Evolutionary conservation across 805 yeast genomes (phyloP).

Genomic region (Starmerella etchellsii): DNA sequence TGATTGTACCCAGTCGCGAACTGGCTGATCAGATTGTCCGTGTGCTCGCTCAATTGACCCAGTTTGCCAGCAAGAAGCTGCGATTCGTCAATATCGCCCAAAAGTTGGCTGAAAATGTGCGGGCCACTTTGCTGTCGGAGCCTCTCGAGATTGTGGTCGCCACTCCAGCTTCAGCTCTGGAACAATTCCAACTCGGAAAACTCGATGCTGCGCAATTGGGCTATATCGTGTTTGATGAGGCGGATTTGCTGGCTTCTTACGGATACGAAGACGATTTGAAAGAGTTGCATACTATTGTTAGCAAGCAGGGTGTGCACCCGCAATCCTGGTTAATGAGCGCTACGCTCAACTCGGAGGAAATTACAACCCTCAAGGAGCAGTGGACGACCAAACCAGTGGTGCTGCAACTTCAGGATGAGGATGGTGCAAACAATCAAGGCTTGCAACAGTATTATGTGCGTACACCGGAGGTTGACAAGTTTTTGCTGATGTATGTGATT

Average conservation of each 20-base stretch:
- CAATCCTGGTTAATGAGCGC: conserved; percentile 96
- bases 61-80: conserved; percentile 57
- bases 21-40: conserved; percentile 71
- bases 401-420: conserved; percentile 57
- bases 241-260: conserved; percentile 76
- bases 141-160: conserved; percentile 72
- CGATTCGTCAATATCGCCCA: conserved; percentile 56
- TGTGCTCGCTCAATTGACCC: conserved; percentile 53
- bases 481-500: conserved; percentile 77
- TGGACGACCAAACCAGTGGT: conserved; percentile 78
- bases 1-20: conserved; percentile 89
- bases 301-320: conserved; percentile 34
- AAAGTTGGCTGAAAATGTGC: conserved; percentile 50
- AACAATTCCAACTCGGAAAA: conserved; percentile 32
- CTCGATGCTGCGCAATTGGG: conserved; percentile 45
- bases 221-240: conserved; percentile 84
- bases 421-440: conserved; percentile 29
- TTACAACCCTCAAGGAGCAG: conserved; percentile 56
- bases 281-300: conserved; percentile 48
- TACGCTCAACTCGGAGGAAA: conserved; percentile 67
- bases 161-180: conserved; percentile 70
- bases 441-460: conserved; percentile 77
- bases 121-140: conserved; percentile 54
- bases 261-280: conserved; percentile 82
- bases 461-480: conserved; percentile 82